phyloP scores from a whole-genome alignment of 108 stramenopile species.

The Schizochytrium sp. region DNA sequence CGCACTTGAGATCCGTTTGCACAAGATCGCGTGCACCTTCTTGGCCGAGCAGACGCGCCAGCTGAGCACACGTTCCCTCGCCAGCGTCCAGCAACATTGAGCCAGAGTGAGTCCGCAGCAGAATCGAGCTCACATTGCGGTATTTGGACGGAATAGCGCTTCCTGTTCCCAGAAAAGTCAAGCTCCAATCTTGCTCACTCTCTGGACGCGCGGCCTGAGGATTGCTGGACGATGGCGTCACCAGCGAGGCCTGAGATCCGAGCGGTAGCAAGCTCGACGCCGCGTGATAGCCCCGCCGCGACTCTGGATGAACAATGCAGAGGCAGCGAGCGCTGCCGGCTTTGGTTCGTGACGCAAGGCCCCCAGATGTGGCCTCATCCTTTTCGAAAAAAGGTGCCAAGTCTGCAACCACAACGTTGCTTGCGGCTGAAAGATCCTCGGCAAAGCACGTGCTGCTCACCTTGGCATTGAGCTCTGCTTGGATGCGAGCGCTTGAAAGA shows the following conservation, averaged over 20 bases:
- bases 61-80: slow-evolving; percentile 86
- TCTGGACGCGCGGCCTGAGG: background rate
- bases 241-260: too few species aligned
- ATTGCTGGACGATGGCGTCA: background rate
- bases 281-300: background rate
- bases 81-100: slow-evolving; percentile 78
- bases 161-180: slow-evolving; percentile 91
- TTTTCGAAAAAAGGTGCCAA: background rate
- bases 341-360: background rate
- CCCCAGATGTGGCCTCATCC: background rate
- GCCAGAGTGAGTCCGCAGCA: slow-evolving; percentile 46
- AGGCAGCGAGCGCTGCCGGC: background rate
- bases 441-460: background rate
- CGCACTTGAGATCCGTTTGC: slow-evolving; percentile 55
- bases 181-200: slow-evolving; percentile 31
- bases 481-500: background rate
- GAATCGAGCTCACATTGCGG: slow-evolving; percentile 86
- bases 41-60: slow-evolving; percentile 22
- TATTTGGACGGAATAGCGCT: slow-evolving; percentile 93
- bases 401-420: background rate
- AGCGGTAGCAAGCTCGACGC: background rate
- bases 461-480: background rate
- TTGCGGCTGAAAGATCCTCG: background rate
- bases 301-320: background rate
- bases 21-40: slow-evolving; percentile 8